Conservation (phyloP, 75 land plant species). For the Gnetum montanum region DNA sequence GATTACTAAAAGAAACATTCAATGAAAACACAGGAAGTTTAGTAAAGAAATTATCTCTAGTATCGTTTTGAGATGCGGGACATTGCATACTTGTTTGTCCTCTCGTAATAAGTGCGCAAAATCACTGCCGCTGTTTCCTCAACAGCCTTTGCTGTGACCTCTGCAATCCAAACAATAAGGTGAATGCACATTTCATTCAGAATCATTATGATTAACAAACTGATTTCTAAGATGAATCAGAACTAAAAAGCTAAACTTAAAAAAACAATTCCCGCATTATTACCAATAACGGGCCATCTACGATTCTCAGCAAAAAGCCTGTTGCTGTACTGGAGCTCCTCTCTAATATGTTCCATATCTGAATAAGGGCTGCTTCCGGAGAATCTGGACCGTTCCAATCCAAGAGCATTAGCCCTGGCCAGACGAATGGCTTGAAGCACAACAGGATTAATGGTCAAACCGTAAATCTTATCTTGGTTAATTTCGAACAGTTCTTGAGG, state of each 20-base stretch:
- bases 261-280: too few relatives aligned
- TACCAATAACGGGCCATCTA: constrained; percentile 93
- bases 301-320: constrained; percentile 76
- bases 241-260: too few relatives aligned
- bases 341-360: constrained; percentile 81
- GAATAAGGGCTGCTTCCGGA: constrained; percentile 35
- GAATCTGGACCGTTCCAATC: constrained; percentile 23
- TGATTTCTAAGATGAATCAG: too few relatives aligned
- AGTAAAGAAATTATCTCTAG: too few relatives aligned
- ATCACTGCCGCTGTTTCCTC: constrained; percentile 98
- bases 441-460: constrained; percentile 66
- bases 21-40: too few relatives aligned
- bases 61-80: constrained; percentile 91
- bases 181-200: too few relatives aligned
- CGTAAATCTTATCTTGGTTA: constrained; percentile 75
- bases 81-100: constrained; percentile 62
- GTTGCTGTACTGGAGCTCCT: constrained; percentile 64
- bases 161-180: constrained; percentile 27
- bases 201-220: too few relatives aligned
- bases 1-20: too few relatives aligned
- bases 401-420: constrained; percentile 67
- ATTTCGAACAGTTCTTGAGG: constrained; percentile 71
- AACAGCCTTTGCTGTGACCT: constrained; percentile 92
- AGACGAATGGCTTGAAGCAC: constrained; percentile 69
- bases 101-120: constrained; percentile 74